Evolutionary conservation across 805 yeast species (phyloP), one percentile per base, ranked within the genome.

Genomic region (Torulaspora indica): DNA sequence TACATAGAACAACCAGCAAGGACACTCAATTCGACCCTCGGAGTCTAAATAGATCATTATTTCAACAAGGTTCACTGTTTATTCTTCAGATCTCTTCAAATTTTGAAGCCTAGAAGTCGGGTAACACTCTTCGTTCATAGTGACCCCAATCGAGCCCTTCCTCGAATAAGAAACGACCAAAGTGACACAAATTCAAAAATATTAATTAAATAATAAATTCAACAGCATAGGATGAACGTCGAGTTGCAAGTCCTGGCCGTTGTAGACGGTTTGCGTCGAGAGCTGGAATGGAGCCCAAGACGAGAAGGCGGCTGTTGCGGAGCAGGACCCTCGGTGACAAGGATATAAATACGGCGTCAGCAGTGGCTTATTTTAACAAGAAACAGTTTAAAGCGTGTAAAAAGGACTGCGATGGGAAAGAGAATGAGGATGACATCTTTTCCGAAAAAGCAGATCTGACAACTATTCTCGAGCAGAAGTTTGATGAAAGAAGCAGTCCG

Each of bases 1-100:
- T 54, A 63, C 64, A 63, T 63, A 4, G 45, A 23, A 32, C 18
- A 25, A 38, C 34, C 28, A 31, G 9, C 23, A 24, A 32, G 18
- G 37, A 31, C n/a, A 8, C 28, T 29, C 40, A n/a, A 28, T 18
- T 27, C 13, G 34, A 10, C 34, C 18, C 33, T 17, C 28, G 20
- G n/a, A 28, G 13, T 18, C 40, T 31, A 17, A 31, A 31, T 31
- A 14, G 20, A 31, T 5, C 18, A 18, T 14, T 31, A 18, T 31
- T 30, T 30, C 8, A 9, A 9, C 8, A 15, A 15, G 34, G 20
- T 31, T 14, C 4, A 15, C 34, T 18, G 20, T 23, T 25, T 20
- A 28, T 15, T 31, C 28, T 9, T 8, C 5, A n/a, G 40, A 38
- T 38, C 34, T 35, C 6, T 7, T 38, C 34, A 31, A 38, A 38